A percentile compares a stretch with the other conserved stretches of the same genome.
These are phyloP conservation scores for Articulospora tetracladia DNA, from an alignment of 495 filamentous ascomycete species.

Conservation along the genomic window DNA sequence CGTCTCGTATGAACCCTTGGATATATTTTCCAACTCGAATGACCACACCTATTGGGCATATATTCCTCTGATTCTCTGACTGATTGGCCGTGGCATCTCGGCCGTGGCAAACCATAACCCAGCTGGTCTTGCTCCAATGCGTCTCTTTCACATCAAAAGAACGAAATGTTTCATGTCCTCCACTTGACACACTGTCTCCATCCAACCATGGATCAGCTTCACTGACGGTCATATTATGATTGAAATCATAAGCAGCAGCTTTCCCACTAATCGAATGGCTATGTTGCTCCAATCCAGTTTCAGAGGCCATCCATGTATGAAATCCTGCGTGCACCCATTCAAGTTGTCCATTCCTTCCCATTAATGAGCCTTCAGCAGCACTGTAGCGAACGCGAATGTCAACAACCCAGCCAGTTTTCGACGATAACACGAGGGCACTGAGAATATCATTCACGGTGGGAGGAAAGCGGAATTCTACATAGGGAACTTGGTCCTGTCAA, in stretches of 20 bases:
- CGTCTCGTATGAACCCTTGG: constrained; percentile 41
- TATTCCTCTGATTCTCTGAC: constrained; percentile 11
- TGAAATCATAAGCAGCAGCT: constrained; percentile 51
- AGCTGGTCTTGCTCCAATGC: constrained; percentile 43
- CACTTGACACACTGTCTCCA: constrained; percentile 35
- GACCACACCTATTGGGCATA: constrained; percentile 39
- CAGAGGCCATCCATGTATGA: no score
- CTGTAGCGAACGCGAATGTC: constrained; percentile 39
- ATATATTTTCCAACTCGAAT: constrained; percentile 43
- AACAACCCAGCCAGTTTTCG: constrained; percentile 42
- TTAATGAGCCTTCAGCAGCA: constrained; percentile 30
- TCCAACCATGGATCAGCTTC: constrained; percentile 48
- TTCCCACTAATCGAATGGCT: constrained; percentile 22
- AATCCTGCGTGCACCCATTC: no score
- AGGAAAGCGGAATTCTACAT: background rate
- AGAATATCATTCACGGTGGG: background rate
- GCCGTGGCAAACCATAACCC: constrained; percentile 44
- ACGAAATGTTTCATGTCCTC: constrained; percentile 43
- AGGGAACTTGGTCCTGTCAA: constrained; percentile 4
- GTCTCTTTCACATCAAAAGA: constrained; percentile 39
- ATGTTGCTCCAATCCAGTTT: constrained; percentile 16
- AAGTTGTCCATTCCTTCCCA: constrained; percentile 51
- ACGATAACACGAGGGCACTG: constrained; percentile 37
- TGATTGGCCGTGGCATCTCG: constrained; percentile 16
- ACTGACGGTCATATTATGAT: constrained; percentile 36